Conservation (phyloP, 2,329 filamentous ascomycete genomes). For the Dactylella cylindrospora region DNA sequence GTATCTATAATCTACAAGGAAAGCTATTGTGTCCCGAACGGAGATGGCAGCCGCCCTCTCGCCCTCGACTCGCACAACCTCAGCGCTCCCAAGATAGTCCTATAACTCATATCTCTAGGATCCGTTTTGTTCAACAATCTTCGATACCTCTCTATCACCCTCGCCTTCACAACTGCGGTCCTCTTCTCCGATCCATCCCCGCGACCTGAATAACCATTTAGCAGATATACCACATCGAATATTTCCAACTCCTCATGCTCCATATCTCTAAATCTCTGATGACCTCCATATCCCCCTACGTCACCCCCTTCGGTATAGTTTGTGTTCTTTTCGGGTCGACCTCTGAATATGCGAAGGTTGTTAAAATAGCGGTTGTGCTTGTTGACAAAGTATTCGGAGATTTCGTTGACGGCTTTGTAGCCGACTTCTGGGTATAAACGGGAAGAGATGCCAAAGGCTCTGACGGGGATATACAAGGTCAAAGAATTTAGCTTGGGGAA, state of each 20-base stretch:
- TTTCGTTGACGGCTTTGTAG: background rate
- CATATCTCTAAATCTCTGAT: background rate
- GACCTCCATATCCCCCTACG: background rate
- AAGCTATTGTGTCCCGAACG: too few relatives aligned
- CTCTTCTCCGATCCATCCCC: too few relatives aligned
- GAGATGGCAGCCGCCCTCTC: conserved; percentile 1
- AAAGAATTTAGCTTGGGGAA: background rate
- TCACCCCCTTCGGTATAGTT: background rate
- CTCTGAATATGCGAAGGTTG: background rate
- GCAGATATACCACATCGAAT: background rate
- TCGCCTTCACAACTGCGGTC: background rate
- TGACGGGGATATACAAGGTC: background rate
- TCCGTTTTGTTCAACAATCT: background rate
- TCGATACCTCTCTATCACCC: background rate
- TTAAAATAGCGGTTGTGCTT: background rate
- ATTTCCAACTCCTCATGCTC: background rate
- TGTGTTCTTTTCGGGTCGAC: background rate
- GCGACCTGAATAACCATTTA: too few relatives aligned
- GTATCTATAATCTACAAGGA: too few relatives aligned
- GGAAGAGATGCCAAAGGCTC: background rate
- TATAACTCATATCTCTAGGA: background rate
- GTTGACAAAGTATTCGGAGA: background rate
- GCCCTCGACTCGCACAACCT: background rate
- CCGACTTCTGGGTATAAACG: background rate
- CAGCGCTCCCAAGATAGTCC: background rate